Evolutionary conservation across 2,329 filamentous ascomycete genomes (phyloP).

Genomic region (Albophoma yamanashiensis): DNA sequence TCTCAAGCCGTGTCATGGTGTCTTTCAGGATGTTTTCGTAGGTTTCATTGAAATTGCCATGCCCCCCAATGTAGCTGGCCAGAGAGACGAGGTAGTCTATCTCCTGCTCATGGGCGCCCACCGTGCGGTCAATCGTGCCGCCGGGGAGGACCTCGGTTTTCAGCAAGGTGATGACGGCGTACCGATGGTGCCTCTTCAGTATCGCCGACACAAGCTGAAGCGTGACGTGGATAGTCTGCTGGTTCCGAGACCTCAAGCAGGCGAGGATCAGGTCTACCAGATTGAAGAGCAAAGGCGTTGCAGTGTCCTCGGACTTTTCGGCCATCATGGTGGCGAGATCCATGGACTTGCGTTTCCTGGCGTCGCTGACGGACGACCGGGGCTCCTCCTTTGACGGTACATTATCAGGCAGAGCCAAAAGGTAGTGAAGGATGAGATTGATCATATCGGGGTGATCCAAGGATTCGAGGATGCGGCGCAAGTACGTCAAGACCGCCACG

Average conservation of each 20-base stretch:
- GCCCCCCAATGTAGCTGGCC: constrained; percentile 56
- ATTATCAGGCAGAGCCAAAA: constrained; percentile 66
- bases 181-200: constrained; percentile 76
- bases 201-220: constrained; percentile 81
- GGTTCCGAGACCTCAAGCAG: constrained; percentile 72
- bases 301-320: constrained; percentile 59
- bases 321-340: constrained; percentile 75
- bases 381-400: constrained; percentile 23
- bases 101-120: constrained; percentile 66
- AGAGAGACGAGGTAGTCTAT: constrained; percentile 60
- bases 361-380: constrained; percentile 49
- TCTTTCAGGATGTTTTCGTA: constrained; percentile 67
- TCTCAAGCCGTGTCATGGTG: constrained; percentile 56
- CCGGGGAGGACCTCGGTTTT: constrained; percentile 50
- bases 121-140: constrained; percentile 49
- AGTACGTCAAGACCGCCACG: constrained; percentile 87
- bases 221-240: constrained; percentile 83
- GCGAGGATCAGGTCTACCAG: constrained; percentile 83
- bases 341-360: constrained; percentile 78
- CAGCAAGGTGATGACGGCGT: constrained; percentile 68
- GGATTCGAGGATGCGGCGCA: constrained; percentile 81
- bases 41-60: constrained; percentile 59
- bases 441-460: constrained; percentile 91
- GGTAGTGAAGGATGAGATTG: constrained; percentile 84
- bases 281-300: constrained; percentile 83